Base-by-base conservation (phyloP, 1,284 basidiomycete species). In the Pterulicium gracile region DNA sequence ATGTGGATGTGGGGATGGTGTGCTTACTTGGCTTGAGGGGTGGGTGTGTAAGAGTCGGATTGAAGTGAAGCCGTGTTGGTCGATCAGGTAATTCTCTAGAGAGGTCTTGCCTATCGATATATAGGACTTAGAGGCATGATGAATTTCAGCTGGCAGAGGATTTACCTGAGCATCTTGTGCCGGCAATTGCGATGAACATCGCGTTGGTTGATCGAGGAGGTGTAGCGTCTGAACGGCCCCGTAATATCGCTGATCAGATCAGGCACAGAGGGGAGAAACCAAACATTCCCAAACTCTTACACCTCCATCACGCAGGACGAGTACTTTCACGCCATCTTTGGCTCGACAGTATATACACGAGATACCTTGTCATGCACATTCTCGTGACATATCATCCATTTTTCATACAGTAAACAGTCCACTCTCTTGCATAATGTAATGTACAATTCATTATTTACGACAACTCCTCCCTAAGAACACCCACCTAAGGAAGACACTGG, bases 181-280 rank as follows among this genome's bases (percentile, higher is more conserved):
- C 95, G 27, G 96, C 73, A 47, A 98, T 77, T 10, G 88, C 82
- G 56, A 98, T 81, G 59, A 97, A 81, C 88, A 90, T 83, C 23
- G 45, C 66, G 70, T n/a, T n/a, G n/a, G 69, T 50, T 27, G 40
- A 43, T 43, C 42, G 24, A 44, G 42, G 24, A 42, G 46, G 34
- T 12, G 20, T 32, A 43, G 24, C 24, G 35, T 32, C 49, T 48
- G 50, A 49, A 50, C 45, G 36, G 27, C 27, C 15, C 27, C 27
- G 27, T 15, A n/a, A n/a, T n/a, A n/a, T n/a, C n/a, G n/a, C n/a
- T n/a, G n/a, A n/a, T n/a, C n/a, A n/a, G n/a, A n/a, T 34, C 27
- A 34, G 10, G 27, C 42, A 19, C 3, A 21, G 4, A 43, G 7
- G 4, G 42, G 3, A 3, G 7, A 15, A 7, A 19, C 39, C 10